Evolutionary conservation across 2,329 filamentous ascomycete genomes (phyloP).

Genomic region (Juglanconis juglandina): DNA sequence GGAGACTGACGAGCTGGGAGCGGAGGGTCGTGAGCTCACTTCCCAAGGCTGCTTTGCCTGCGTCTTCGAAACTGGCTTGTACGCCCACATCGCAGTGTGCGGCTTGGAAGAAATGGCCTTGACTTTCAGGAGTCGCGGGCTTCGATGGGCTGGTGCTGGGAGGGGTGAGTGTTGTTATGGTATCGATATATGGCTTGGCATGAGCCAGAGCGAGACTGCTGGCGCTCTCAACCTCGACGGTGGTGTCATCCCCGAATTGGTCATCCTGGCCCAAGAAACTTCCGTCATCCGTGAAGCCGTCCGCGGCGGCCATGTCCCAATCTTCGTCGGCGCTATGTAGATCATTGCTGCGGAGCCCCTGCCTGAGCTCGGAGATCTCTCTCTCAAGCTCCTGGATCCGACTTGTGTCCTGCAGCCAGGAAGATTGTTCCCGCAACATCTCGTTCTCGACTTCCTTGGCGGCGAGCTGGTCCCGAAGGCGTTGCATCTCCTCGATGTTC

Average conservation of each 20-base stretch:
- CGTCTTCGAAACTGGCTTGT: constrained; percentile 1
- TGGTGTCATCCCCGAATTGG: constrained; percentile 1
- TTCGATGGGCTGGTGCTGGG: constrained; percentile 15
- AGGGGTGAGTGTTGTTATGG: constrained; percentile 7
- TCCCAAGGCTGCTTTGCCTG: neutral
- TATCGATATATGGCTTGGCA: neutral
- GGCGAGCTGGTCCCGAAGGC: constrained; percentile 46
- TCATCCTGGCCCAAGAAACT: neutral
- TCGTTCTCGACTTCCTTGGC: constrained; percentile 52
- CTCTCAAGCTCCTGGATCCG: constrained; percentile 4
- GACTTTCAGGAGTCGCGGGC: neutral
- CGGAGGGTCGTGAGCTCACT: constrained; percentile 5
- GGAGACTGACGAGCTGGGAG: constrained; percentile 3
- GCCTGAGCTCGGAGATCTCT: constrained; percentile 2
- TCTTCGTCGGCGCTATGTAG: neutral
- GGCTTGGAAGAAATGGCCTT: neutral
- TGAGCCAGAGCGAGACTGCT: neutral
- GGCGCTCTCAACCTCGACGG: neutral
- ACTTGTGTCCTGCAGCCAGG: constrained; percentile 1
- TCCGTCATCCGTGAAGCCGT: constrained; percentile 8
- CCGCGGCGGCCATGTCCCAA: constrained; percentile 8
- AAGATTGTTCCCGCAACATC: constrained; percentile 32
- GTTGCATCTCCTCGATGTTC: constrained; percentile 44
- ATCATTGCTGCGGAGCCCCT: neutral
- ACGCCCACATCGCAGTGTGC: neutral